These are phyloP conservation scores for Wickerhamomyces chambardii DNA, from an alignment of 805 yeast genomes.

Conservation along the genomic window DNA sequence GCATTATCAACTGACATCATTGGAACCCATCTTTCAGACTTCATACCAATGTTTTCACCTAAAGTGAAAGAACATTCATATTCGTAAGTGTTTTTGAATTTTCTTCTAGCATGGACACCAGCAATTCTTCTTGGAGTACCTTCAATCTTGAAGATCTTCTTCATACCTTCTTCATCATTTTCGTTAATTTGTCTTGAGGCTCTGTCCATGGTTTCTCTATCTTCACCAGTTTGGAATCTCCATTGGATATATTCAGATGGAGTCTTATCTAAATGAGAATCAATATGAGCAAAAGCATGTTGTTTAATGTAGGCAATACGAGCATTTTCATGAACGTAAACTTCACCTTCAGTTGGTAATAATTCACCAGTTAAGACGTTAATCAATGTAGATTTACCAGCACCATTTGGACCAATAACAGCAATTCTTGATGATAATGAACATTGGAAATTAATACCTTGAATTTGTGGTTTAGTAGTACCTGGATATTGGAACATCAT, in stretches of 20 bases:
- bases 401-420: conserved; percentile 99
- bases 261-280: conserved; percentile 97
- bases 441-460: conserved; percentile 94
- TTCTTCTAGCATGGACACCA: conserved; percentile 93
- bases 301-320: conserved; percentile 99
- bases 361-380: conserved; percentile 99
- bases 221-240: conserved; percentile 99
- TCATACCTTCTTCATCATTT: conserved; percentile 96
- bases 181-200: conserved; percentile 98
- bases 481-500: conserved; percentile 99
- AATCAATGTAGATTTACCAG: conserved; percentile 99
- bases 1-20: conserved; percentile 99
- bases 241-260: conserved; percentile 99
- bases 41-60: conserved; percentile 99
- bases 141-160: conserved; percentile 98
- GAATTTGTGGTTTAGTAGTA: conserved; percentile 91
- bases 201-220: conserved; percentile 99
- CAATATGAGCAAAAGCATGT: conserved; percentile 99
- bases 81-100: conserved; percentile 99
- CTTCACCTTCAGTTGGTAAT: conserved; percentile 97
- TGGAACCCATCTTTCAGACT: conserved; percentile 98
- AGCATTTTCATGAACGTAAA: conserved; percentile 98
- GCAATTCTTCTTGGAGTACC: conserved; percentile 97
- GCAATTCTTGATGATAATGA: conserved; percentile 99
- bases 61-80: conserved; percentile 96